Percentiles rank a stretch among this genome's conserved stretches.
Conservation (phyloP, 2,329 filamentous ascomycete genomes). For the Clarireedia hainanense region DNA sequence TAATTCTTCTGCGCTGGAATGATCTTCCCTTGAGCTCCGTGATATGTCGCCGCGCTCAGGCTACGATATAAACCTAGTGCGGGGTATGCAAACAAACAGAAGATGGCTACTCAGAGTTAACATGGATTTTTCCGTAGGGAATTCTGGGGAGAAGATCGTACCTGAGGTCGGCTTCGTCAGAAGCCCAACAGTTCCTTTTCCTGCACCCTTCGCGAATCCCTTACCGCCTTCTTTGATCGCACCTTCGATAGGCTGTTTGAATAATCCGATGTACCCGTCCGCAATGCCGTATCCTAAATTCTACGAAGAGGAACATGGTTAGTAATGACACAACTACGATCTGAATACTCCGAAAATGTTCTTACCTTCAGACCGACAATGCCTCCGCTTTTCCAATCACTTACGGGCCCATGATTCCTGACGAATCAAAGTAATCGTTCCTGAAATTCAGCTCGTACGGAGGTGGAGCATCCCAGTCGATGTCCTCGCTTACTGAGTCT, state of each 20-base stretch:
- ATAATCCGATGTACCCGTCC: not conserved
- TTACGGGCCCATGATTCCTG: not conserved
- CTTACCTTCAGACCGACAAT: not conserved
- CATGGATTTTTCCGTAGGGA: not conserved
- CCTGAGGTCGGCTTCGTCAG: not conserved
- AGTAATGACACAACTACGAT: too few species aligned
- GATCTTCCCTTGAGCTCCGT: not conserved
- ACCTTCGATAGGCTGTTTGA: not conserved
- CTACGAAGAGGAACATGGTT: not conserved
- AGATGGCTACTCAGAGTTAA: not conserved
- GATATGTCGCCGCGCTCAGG: not conserved
- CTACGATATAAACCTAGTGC: constrained; percentile 7
- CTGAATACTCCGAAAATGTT: not conserved
- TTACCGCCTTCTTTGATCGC: not conserved
- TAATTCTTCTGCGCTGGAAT: not conserved
- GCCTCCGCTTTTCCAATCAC: not conserved
- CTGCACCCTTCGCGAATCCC: not conserved
- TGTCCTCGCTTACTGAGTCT: not conserved
- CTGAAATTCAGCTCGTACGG: not conserved
- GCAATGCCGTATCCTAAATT: not conserved
- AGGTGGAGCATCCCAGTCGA: constrained; percentile 1
- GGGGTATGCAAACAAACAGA: constrained; percentile 9
- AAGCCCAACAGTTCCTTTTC: not conserved
- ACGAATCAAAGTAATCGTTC: not conserved
- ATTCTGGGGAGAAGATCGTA: not conserved